These are phyloP conservation scores for Suillus sp. DNA, from an alignment of 768 basidiomycete genomes.

Conservation along the genomic window DNA sequence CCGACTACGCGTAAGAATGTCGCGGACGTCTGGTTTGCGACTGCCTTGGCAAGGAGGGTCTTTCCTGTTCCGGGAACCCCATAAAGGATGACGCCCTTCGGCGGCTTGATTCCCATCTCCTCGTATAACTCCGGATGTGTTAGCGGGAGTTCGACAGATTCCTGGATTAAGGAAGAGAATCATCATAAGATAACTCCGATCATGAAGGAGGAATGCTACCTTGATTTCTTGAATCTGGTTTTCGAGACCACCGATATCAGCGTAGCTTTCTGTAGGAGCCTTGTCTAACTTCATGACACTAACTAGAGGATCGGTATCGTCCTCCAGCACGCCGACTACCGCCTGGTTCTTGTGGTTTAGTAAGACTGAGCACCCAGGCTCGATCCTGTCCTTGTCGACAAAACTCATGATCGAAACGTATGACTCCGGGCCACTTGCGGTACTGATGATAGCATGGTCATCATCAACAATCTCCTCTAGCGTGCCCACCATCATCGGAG, in stretches of 20 bases:
- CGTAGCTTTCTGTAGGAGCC: conserved; percentile 98
- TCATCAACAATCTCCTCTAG: conserved; percentile 98
- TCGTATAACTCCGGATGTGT: conserved; percentile 99
- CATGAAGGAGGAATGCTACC: conserved; percentile 40
- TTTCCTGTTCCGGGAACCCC: conserved; percentile 99
- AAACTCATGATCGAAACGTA: conserved; percentile 98
- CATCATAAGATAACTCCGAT: background rate
- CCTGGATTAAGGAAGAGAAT: conserved; percentile 45
- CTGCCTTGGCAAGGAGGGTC: conserved; percentile 95
- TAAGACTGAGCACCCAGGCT: conserved; percentile 93
- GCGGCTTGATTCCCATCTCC: conserved; percentile 99
- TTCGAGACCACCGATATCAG: conserved; percentile 97
- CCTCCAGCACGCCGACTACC: conserved; percentile 92
- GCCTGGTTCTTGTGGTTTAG: conserved; percentile 96
- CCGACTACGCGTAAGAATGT: conserved; percentile 98
- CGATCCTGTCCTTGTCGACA: conserved; percentile 96
- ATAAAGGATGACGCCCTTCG: conserved; percentile 98
- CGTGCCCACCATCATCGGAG: conserved; percentile 97
- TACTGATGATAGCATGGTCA: conserved; percentile 98
- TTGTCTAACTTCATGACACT: conserved; percentile 99
- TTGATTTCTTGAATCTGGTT: conserved; percentile 99
- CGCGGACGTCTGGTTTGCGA: conserved; percentile 97
- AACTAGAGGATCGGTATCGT: conserved; percentile 94
- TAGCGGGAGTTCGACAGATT: conserved; percentile 96
- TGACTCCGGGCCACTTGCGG: conserved; percentile 91